A percentile compares a stretch with the other conserved stretches of the same genome.
Conservation (phyloP, 208 protist genomes). For the Angomonas ambiguus region DNA sequence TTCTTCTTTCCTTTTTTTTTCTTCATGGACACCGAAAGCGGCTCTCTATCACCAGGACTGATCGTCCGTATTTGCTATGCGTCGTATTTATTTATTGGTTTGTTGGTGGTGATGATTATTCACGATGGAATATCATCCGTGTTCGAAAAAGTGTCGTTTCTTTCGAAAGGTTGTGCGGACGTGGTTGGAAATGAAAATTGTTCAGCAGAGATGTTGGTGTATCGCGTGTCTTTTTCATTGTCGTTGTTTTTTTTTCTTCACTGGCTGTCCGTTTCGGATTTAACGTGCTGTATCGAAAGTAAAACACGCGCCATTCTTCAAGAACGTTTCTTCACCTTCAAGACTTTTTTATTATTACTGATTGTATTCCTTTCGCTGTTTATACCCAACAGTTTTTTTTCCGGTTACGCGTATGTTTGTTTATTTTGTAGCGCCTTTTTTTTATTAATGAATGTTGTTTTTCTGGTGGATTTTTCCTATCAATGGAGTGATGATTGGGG, state of each 20-base stretch:
- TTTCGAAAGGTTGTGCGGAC: conserved; percentile 57
- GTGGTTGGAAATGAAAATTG: conserved; percentile 31
- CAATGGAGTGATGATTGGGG: conserved; percentile 91
- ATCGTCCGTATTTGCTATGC: conserved; percentile 78
- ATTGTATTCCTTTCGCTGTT: conserved; percentile 63
- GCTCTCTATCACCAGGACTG: conserved; percentile 42
- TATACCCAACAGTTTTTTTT: conserved; percentile 87
- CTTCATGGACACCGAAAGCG: conserved; percentile 20
- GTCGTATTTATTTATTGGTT: conserved; percentile 69
- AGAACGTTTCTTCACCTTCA: conserved; percentile 70
- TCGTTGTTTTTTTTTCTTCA: conserved; percentile 81
- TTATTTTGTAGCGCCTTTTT: conserved; percentile 79
- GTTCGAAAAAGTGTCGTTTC: conserved; percentile 47
- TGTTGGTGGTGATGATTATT: conserved; percentile 62
- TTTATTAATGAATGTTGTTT: conserved; percentile 87
- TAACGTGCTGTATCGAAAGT: conserved; percentile 82
- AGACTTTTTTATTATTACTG: conserved; percentile 66
- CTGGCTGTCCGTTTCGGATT: conserved; percentile 74
- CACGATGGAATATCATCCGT: conserved; percentile 37
- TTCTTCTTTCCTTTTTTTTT: conserved; percentile 3
- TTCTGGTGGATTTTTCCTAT: conserved; percentile 94
- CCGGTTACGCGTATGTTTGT: conserved; percentile 74
- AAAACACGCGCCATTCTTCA: conserved; percentile 74
- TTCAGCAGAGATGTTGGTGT: conserved; percentile 73
- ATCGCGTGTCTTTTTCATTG: conserved; percentile 82